These are phyloP conservation scores for Xylaria flabelliformis DNA, from an alignment of 495 filamentous ascomycete genomes.

Conservation along the genomic window DNA sequence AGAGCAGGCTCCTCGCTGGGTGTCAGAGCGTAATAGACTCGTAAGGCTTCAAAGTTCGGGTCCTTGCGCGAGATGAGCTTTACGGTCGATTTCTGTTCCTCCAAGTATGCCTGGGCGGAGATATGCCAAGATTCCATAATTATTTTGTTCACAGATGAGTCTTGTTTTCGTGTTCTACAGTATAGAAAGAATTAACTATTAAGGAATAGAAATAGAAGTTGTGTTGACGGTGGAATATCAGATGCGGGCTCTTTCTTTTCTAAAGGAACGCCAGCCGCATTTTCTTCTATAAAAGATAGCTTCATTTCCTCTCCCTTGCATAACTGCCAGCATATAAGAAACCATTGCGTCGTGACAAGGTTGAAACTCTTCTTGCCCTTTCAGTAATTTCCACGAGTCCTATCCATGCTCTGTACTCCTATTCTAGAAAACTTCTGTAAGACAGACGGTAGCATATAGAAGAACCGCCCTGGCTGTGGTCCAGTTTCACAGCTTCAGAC, in stretches of 20 bases:
- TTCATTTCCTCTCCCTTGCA: not conserved
- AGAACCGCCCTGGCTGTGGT: not conserved
- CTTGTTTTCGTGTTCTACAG: not conserved
- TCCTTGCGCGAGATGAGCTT: slow-evolving; percentile 4
- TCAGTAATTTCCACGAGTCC: not conserved
- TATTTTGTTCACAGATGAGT: not conserved
- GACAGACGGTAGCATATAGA: not conserved
- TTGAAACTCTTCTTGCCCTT: not conserved
- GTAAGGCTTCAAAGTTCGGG: slow-evolving; percentile 6
- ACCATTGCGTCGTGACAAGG: not conserved
- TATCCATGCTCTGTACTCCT: not conserved
- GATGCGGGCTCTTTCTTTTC: not conserved
- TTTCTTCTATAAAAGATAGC: not conserved
- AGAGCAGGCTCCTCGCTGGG: not conserved
- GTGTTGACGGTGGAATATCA: not conserved
- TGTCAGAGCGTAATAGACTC: not conserved
- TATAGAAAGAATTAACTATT: not conserved
- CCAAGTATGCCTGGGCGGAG: not conserved
- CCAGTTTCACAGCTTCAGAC: not conserved
- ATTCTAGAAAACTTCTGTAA: not conserved
- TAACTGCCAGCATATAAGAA: not conserved
- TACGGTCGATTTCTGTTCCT: not conserved
- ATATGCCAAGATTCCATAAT: not conserved
- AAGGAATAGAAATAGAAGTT: not conserved
- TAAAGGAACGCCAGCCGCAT: not conserved